Evolutionary conservation across 23 red algal genomes (phyloP), one percentile per base, ranked within the genome.

Genomic region (Chondrus crispus): DNA sequence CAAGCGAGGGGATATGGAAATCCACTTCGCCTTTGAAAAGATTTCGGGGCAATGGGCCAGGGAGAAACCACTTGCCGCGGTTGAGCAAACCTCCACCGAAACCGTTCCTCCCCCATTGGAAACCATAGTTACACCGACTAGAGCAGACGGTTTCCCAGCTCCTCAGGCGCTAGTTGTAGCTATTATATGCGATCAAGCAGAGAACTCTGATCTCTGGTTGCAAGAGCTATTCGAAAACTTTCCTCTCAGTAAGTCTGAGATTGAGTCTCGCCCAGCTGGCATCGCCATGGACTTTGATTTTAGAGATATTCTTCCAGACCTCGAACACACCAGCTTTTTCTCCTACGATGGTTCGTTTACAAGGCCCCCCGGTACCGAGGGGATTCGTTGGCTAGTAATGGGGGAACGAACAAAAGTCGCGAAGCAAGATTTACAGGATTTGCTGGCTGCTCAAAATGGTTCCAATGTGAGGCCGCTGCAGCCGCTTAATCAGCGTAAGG

Each of bases 11-110:
- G 58, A 76, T 45, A 30, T 74, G 26, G 93, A 95, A 52, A 68
- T 79, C 6, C 93, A 95, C 44, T 95, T 95, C 41, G 24, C 79
- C 32, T 95, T 95, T 82, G 74, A 94, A 33, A 78, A 68, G 52
- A 26, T 35, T 8, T 30, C 62, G 3, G 62, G 37, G 62, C 30
- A 30, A 30, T 35, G 37, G 62, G 62, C 5, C 62, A 3, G 10
- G 62, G 30, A 35, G 62, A 16, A 30, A 30, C 30, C 62, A 8
- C 30, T 36, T 68, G 62, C 30, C n/a, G n/a, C n/a, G n/a, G n/a
- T n/a, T n/a, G n/a, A n/a, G n/a, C n/a, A n/a, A n/a, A n/a, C n/a
- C n/a, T n/a, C n/a, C n/a, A n/a, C n/a, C n/a, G n/a, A n/a, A n/a
- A n/a, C n/a, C n/a, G n/a, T n/a, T n/a, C n/a, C 62, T 35, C 9